A percentile compares a stretch with the other conserved stretches of the same genome.
Conservation (phyloP, 352 stramenopile genomes). For the Phytophthora rubi region DNA sequence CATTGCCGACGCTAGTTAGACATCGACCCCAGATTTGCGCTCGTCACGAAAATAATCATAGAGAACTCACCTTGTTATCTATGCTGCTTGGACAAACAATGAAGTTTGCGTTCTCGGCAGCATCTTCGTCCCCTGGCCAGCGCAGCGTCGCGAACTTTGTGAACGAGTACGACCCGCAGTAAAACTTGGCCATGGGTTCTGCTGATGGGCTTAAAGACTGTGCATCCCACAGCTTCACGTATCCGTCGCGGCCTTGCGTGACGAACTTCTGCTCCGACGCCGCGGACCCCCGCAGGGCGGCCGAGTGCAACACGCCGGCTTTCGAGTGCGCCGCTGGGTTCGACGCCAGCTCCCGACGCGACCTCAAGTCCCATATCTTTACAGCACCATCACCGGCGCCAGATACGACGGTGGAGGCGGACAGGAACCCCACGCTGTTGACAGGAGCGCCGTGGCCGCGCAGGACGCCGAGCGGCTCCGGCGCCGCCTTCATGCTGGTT, state of each 20-base stretch:
- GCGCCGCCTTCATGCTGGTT: constrained; percentile 29
- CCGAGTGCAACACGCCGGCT: constrained; percentile 71
- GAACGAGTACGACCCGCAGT: constrained; percentile 72
- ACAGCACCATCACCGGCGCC: constrained; percentile 66
- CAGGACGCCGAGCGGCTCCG: constrained; percentile 64
- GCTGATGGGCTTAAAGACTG: constrained; percentile 24
- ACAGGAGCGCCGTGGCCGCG: constrained; percentile 70
- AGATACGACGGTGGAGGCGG: constrained; percentile 46
- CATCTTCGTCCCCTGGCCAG: constrained; percentile 33
- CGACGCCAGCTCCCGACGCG: constrained; percentile 55
- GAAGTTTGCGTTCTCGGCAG: constrained; percentile 21
- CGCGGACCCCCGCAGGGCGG: constrained; percentile 16
- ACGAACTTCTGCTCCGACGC: constrained; percentile 42
- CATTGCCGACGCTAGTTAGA: constrained; percentile 12
- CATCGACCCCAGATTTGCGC: neutral
- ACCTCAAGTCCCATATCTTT: constrained; percentile 77
- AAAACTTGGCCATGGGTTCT: constrained; percentile 47
- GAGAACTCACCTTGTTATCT: constrained; percentile 37
- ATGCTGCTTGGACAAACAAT: constrained; percentile 56
- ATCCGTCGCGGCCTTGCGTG: constrained; percentile 78
- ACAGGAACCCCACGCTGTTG: constrained; percentile 67
- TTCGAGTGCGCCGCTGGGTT: constrained; percentile 62
- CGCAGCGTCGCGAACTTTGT: constrained; percentile 63
- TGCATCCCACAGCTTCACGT: constrained; percentile 71
- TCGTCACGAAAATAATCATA: neutral